phyloP scores from a whole-genome alignment of 2,329 filamentous ascomycete species.

The Trematosphaeria pertusa region DNA sequence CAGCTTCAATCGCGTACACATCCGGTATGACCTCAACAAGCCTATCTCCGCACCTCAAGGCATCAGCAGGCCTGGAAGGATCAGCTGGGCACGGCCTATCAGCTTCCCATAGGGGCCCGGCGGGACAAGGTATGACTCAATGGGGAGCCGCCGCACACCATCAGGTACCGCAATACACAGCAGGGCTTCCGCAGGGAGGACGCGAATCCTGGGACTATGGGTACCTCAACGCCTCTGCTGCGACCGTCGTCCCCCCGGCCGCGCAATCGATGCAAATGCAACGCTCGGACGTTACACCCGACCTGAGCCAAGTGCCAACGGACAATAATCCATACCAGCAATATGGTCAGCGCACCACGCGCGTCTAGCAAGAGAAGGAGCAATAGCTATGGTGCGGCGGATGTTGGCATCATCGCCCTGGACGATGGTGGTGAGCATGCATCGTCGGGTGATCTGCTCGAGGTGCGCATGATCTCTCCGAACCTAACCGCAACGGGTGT shows the following conservation, averaged over 20 bases:
- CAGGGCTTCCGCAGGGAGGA: slow-evolving; percentile 36
- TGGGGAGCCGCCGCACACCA: slow-evolving; percentile 38
- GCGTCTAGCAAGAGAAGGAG: slow-evolving; percentile 33
- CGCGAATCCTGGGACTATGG: slow-evolving; percentile 47
- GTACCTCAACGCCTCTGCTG: slow-evolving; percentile 38
- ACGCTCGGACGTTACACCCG: slow-evolving; percentile 39
- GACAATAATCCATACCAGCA: slow-evolving; percentile 41
- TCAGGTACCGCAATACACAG: slow-evolving; percentile 43
- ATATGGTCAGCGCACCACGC: slow-evolving; percentile 47
- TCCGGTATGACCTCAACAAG: slow-evolving; percentile 51
- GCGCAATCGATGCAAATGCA: slow-evolving; percentile 42
- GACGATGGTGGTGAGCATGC: slow-evolving; percentile 32
- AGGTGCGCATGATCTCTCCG: slow-evolving; percentile 36
- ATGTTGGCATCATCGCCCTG: slow-evolving; percentile 18
- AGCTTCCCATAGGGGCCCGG: slow-evolving; percentile 41
- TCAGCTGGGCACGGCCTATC: slow-evolving; percentile 46
- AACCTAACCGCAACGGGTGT: slow-evolving; percentile 31
- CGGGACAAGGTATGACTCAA: slow-evolving; percentile 44
- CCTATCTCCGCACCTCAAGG: slow-evolving; percentile 53
- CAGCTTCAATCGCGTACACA: slow-evolving; percentile 53
- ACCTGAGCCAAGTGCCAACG: slow-evolving; percentile 37
- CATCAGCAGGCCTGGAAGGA: slow-evolving; percentile 48
- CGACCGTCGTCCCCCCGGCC: slow-evolving; percentile 32
- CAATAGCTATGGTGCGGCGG: slow-evolving; percentile 15
- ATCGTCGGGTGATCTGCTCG: slow-evolving; percentile 42